phyloP scores from a whole-genome alignment of 2,329 filamentous ascomycete genomes.

The Trichoderma brevicompactum region DNA sequence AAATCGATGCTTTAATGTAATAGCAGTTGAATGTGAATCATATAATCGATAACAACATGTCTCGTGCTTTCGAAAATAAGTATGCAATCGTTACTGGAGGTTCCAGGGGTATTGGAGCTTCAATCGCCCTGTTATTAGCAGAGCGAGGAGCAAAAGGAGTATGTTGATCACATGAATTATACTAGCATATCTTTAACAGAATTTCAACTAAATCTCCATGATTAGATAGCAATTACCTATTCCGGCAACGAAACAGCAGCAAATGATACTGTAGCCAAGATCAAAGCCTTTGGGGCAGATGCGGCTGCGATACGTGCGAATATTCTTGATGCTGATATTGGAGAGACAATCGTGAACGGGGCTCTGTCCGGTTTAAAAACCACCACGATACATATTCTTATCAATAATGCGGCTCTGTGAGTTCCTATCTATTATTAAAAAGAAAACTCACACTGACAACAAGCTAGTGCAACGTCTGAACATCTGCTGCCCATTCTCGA shows the following conservation, averaged over 20 bases:
- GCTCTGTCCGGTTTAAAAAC: constrained; percentile 2
- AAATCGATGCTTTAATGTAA: not conserved
- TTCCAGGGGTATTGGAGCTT: constrained; percentile 27
- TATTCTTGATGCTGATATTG: not conserved
- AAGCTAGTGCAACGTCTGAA: too few species aligned
- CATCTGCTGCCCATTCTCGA: too few species aligned
- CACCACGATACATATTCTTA: not conserved
- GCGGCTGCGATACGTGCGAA: not conserved
- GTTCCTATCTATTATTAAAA: not conserved
- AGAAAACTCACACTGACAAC: not conserved
- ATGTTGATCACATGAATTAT: too few species aligned
- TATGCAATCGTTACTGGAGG: constrained; percentile 28
- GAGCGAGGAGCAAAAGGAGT: constrained; percentile 22
- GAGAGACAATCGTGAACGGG: not conserved
- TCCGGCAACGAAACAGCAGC: not conserved
- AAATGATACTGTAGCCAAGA: not conserved
- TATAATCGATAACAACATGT: not conserved
- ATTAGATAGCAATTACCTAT: not conserved
- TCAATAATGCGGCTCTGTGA: constrained; percentile 16
- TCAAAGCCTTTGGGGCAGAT: not conserved
- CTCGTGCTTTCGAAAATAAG: constrained; percentile 11
- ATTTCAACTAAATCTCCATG: not conserved
- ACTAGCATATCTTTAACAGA: not conserved
- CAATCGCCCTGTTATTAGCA: constrained; percentile 23
- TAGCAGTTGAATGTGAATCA: not conserved